These are phyloP conservation scores for Themeda triandra DNA, from an alignment of 176 grass and related monocot species.

Conservation along the genomic window DNA sequence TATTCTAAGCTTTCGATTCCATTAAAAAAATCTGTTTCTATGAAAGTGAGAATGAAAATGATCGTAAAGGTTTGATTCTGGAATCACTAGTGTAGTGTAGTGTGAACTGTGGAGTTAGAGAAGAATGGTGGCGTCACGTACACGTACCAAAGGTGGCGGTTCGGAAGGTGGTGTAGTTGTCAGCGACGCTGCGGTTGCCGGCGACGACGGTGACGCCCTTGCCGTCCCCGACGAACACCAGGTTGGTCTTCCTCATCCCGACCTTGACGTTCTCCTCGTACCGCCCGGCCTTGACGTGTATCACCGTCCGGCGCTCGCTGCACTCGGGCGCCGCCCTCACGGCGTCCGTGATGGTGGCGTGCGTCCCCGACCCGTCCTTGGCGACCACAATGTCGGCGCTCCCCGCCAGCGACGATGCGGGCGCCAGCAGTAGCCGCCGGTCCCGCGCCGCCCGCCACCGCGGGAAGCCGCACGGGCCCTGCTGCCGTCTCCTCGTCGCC, in stretches of 20 bases:
- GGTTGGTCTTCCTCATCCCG: conserved; percentile 60
- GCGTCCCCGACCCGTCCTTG: conserved; percentile 44
- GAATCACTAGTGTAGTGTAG: neutral
- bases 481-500: too few relatives aligned
- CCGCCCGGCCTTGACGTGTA: conserved; percentile 55
- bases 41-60: neutral
- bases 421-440: conserved; percentile 24
- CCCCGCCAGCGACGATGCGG: neutral
- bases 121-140: neutral
- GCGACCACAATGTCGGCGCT: conserved; percentile 47
- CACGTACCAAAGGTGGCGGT: conserved; percentile 67
- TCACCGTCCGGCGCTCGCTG: conserved; percentile 40
- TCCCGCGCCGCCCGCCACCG: conserved; percentile 38
- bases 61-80: neutral
- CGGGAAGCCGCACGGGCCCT: conserved; percentile 15
- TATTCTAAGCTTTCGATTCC: too few relatives aligned
- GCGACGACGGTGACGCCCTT: conserved; percentile 41
- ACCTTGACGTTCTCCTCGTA: conserved; percentile 71
- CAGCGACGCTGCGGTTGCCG: conserved; percentile 32
- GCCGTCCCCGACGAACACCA: conserved; percentile 69
- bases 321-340: conserved; percentile 49
- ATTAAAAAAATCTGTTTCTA: too few relatives aligned
- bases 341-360: conserved; percentile 39
- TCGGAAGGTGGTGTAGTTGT: conserved; percentile 60
- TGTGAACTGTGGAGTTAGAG: too few relatives aligned